Base-by-base conservation (phyloP, 2,329 filamentous ascomycete genomes). In the Teratosphaeria gauchensis region DNA sequence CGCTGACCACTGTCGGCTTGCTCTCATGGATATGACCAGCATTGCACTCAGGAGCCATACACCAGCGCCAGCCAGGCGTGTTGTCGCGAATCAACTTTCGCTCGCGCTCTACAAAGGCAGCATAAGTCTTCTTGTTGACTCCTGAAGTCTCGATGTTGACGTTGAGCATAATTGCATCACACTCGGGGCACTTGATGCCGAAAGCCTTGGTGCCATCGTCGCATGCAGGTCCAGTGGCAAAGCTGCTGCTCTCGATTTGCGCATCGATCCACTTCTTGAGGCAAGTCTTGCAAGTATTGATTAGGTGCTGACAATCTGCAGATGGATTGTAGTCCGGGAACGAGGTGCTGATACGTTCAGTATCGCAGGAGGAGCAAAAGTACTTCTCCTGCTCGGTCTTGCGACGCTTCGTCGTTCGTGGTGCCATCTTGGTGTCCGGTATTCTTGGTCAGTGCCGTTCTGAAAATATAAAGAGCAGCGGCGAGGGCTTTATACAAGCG, bases 51-150 rank as follows among this genome's bases (percentile, higher is more conserved):
- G 78, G 70, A 24, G 63, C 59, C 1, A 81, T 73, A 63, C 82
- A 85, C 78, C 80, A 83, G 16, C 77, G 68, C 64, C 82, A 84
- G 30, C 75, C 62, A 21, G 67, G 69, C 4, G 62, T 66, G 42
- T 55, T 59, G 5, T 70, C 68, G n/a, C 57, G 63, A 33, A 69
- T 64, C 51, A 64, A 61, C 3, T 61, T 62, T 9, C 66, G 64
- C 54, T 66, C 65, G 16, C 62, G 55, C 55, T 64, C 57, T 14
- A 76, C 0, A 75, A 74, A 24, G 42, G 6, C 42, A 19, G 42
- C 42, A 46, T 46, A 19, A 7, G n/a, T 46, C 42, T 46, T 46
- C 2, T 8, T 46, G 42, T 7, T 46, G 42, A 46, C n/a, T 16
- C n/a, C n/a, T 16, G 76, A 78, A 0, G 69, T 66, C 62, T 76